Base-by-base conservation (phyloP, 306 rosid species). In the Coriaria nepalensis region DNA sequence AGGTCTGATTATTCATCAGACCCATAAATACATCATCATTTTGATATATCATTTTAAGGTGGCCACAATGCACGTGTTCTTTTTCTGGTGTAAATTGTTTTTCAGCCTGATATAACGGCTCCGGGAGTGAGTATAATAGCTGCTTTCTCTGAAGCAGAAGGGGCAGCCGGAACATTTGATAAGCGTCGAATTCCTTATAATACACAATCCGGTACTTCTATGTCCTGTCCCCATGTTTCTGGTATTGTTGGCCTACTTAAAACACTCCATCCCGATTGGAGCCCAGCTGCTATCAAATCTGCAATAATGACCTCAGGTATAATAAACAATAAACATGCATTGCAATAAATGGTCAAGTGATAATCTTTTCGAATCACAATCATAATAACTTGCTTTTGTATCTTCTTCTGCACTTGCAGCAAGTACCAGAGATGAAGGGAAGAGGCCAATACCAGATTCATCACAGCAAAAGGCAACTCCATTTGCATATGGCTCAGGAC, bases 301-400 rank as follows among this genome's bases (percentile, higher is more conserved):
- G 83, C 83, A 8, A 75, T 82, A 68, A 78, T 82, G 68, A 82
- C 87, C 33, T 61, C 81, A 2, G 86, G 93, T 81, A 11, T 29
- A 60, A 11, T 13, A 2, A 47, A 29, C 29, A 20, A 20, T 20
- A 20, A 20, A 20, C 29, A 1, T 20, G 3, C 29, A 20, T 3
- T 20, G 29, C 29, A 20, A 20, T 20, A 20, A 20, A 20, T 20
- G 3, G 1, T 1, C 2, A 20, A 1, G 29, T 20, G 29, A 20
- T 3, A 7, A 10, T 15, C 41, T n/a, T n/a, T 13, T 10, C 7
- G 10, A 32, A 15, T 42, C 10, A 41, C 29, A 40, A n/a, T 20
- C n/a, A 33, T 9, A 34, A 7, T 37, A 33, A 9, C 32, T 13
- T 13, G 6, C 8, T 49, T 49, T 43, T 40, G 42, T 44, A 36